Evolutionary conservation across 2,329 filamentous ascomycete genomes (phyloP), one percentile per base, ranked within the genome.

Genomic region (Bimuria novae-zelandiae): DNA sequence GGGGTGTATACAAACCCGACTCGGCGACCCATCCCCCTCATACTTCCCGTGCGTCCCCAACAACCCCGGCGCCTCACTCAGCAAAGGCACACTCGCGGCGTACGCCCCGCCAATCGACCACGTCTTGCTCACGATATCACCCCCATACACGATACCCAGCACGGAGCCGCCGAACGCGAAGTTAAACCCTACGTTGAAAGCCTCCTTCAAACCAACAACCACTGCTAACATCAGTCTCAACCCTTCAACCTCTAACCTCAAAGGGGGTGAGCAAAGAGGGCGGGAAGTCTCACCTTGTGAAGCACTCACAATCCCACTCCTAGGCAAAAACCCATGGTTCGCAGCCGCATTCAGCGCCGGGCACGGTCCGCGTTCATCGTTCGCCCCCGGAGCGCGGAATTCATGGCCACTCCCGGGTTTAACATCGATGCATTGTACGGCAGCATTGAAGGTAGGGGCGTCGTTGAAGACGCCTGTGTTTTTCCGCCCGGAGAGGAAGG

Each of bases 291-390:
- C 8, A 41, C 46, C 25, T 29, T 51, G 21, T 12, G n/a, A 12
- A n/a, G 44, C 21, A n/a, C n/a, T 43, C 7, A 39, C 22, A n/a
- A 51, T 36, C 8, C 68, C 69, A 45, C 62, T 43, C 29, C 57
- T 60, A 10, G 62, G 60, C 21, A 70, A 43, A 50, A 70, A 59
- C 30, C 56, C 54, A 48, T 66, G 65, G 44, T 69, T 70, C 10
- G 64, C 63, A 19, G 62, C 54, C 6, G 62, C 55, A 33, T 69
- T 70, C 10, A 66, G 36, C n/a, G 54, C 62, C 6, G 65, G 65
- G 41, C 66, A 69, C 14, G 67, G 65, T 2, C 52, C 52, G 8
- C 57, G 46, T 10, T 21, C 36, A 17, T 52, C 50, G 25, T 36
- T 39, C 5, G 36, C 14, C 4, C 44, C 44, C 3, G 50, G 43